Evolutionary conservation across 1,284 basidiomycete genomes (phyloP).

Genomic region (Leccinum subrobustum): DNA sequence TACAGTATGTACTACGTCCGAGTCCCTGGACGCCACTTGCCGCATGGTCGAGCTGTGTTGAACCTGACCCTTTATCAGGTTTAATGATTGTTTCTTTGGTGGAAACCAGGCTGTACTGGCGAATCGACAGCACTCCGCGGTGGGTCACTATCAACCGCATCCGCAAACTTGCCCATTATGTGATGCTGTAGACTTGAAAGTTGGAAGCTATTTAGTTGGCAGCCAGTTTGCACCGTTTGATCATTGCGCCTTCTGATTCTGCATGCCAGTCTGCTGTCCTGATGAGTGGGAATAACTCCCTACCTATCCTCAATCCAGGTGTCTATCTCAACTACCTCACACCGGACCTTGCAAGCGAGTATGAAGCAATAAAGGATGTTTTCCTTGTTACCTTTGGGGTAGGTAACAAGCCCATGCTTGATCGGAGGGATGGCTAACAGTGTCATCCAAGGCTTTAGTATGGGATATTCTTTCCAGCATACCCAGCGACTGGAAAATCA

Average conservation of each 20-base stretch:
- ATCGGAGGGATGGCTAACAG: slow-evolving; percentile 6
- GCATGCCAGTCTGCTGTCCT: background rate
- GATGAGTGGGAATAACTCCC: slow-evolving; percentile 12
- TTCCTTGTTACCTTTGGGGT: slow-evolving; percentile 27
- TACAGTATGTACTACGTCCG: background rate
- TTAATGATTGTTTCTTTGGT: too few species aligned
- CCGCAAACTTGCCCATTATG: too few species aligned
- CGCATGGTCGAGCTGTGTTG: background rate
- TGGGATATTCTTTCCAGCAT: slow-evolving; percentile 31
- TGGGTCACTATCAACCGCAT: too few species aligned
- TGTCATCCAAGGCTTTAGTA: slow-evolving; percentile 18
- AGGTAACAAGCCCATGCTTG: background rate
- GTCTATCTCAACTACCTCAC: slow-evolving; percentile 30
- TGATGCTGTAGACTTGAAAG: too few species aligned
- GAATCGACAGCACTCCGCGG: too few species aligned
- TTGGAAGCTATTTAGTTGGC: too few species aligned
- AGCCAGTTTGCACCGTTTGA: too few species aligned
- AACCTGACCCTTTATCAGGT: too few species aligned
- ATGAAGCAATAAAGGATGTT: slow-evolving; percentile 24
- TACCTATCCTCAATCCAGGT: slow-evolving; percentile 21
- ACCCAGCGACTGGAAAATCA: slow-evolving; percentile 18
- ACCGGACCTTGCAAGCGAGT: slow-evolving; percentile 19
- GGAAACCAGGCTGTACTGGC: too few species aligned
- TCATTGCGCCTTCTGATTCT: background rate
- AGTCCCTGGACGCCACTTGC: background rate